Conservation (phyloP, 2,329 filamentous ascomycete species). For the Fusarium phyllophilum region DNA sequence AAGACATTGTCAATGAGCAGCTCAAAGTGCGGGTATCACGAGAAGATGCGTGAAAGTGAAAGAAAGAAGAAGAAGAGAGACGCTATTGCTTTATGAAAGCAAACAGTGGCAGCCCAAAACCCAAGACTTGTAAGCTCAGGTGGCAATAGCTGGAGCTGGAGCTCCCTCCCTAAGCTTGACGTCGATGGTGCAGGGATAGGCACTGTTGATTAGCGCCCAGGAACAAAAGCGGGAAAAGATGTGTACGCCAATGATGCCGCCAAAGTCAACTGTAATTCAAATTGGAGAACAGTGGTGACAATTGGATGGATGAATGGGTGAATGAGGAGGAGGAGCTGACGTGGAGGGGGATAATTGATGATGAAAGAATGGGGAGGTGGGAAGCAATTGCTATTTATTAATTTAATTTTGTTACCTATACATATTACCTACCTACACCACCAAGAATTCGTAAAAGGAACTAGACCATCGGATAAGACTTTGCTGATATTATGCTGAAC, state of each 20-base stretch:
- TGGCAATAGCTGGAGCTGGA: constrained; percentile 31
- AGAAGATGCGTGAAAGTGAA: not conserved
- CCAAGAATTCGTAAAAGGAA: not conserved
- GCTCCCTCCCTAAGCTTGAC: constrained; percentile 26
- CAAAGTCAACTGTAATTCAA: not conserved
- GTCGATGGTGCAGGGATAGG: constrained; percentile 30
- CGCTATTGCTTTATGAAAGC: constrained; percentile 17
- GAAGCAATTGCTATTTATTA: constrained; percentile 5
- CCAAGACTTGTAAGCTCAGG: constrained; percentile 19
- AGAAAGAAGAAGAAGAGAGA: not conserved
- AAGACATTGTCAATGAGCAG: constrained; percentile 24
- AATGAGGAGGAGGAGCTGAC: not conserved
- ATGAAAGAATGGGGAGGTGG: not conserved
- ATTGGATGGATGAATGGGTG: not conserved
- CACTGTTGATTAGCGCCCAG: constrained; percentile 23
- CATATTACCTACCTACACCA: not conserved
- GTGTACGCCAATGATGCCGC: constrained; percentile 16
- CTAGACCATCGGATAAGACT: not conserved
- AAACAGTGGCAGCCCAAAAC: constrained; percentile 11
- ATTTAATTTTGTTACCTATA: not conserved
- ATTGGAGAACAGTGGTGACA: not conserved
- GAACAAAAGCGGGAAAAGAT: constrained; percentile 37
- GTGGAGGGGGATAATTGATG: not conserved
- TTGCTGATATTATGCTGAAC: not conserved
- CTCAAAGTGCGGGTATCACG: not conserved